Evolutionary conservation across 306 rosid genomes (phyloP).

Genomic region (Lagenaria siceraria): DNA sequence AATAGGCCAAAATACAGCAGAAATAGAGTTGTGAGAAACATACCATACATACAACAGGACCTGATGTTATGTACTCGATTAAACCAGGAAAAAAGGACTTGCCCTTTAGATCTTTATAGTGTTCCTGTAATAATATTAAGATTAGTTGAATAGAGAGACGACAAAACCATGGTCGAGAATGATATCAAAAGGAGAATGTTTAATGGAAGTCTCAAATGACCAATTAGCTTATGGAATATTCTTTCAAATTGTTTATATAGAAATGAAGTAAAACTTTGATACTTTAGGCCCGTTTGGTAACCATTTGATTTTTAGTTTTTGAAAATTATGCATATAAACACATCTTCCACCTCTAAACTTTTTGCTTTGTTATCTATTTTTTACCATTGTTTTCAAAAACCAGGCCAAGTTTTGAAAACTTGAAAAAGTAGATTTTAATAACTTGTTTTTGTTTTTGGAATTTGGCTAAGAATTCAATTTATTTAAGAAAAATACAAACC

Average conservation of each 20-base stretch:
- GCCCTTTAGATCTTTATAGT: conserved; percentile 75
- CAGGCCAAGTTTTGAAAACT: no score
- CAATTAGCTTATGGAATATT: background rate
- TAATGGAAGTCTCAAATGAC: background rate
- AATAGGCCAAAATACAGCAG: background rate
- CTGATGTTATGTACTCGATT: conserved; percentile 84
- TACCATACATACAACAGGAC: conserved; percentile 98
- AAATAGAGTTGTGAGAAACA: conserved; percentile 6
- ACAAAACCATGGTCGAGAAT: background rate
- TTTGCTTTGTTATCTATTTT: no score
- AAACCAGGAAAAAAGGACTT: conserved; percentile 76
- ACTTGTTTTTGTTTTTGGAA: no score
- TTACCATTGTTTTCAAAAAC: no score
- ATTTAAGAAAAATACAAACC: no score
- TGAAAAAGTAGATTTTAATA: no score
- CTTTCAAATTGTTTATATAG: background rate
- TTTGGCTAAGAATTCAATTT: no score
- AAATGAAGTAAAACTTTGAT: background rate
- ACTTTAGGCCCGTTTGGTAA: background rate
- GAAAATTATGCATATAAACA: no score
- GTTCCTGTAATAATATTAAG: conserved; percentile 56
- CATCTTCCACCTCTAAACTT: no score
- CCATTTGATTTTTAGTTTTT: no score
- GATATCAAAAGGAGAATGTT: background rate
- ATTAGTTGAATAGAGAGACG: background rate